Evolutionary conservation across 176 grass and related monocot genomes (phyloP).

Genomic region (Coix lacrymajobi): DNA sequence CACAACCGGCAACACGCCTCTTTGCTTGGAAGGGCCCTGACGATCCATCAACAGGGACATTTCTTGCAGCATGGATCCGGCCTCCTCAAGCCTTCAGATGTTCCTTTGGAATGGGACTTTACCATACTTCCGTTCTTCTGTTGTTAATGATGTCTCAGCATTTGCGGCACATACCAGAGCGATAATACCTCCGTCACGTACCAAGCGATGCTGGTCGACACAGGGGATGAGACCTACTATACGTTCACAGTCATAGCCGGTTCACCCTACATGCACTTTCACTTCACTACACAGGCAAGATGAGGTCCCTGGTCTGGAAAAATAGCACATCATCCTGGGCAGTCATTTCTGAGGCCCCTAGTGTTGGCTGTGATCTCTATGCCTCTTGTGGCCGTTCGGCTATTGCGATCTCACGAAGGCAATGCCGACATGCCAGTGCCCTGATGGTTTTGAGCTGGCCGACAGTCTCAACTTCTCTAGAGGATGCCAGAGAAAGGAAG

Average conservation of each 20-base stretch:
- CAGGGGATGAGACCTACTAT: neutral
- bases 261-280: neutral
- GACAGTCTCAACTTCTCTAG: neutral
- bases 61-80: neutral
- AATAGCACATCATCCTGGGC: neutral
- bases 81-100: neutral
- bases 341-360: neutral
- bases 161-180: neutral
- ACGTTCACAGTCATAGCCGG: neutral
- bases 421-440: slow-evolving; percentile 28
- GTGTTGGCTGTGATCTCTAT: neutral
- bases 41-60: slow-evolving; percentile 25
- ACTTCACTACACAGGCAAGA: slow-evolving; percentile 16
- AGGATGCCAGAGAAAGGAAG: neutral
- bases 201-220: neutral
- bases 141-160: neutral
- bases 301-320: neutral
- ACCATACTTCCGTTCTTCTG: neutral
- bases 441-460: slow-evolving; percentile 21
- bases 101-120: neutral
- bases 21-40: slow-evolving; percentile 22
- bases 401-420: slow-evolving; percentile 26
- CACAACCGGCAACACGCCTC: neutral
- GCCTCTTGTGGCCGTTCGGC: slow-evolving; percentile 28
- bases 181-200: neutral